phyloP scores from a whole-genome alignment of 2,329 filamentous ascomycete genomes.

The Bipolaris oryzae region DNA sequence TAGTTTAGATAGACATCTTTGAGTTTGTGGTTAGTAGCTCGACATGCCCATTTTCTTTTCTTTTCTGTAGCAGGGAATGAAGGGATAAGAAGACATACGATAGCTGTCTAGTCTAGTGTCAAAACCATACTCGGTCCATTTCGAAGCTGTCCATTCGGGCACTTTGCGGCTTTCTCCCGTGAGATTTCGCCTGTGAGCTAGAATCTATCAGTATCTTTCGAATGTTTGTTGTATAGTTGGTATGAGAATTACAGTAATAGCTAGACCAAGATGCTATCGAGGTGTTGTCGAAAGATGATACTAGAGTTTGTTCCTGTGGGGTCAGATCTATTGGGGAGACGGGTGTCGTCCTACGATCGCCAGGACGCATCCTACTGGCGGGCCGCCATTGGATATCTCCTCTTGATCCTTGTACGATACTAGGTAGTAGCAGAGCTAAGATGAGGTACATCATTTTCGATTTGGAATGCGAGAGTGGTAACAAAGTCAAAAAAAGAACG shows the following conservation, averaged over 20 bases:
- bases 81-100: slow-evolving; percentile 16
- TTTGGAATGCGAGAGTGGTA: not conserved
- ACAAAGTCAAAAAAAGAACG: not conserved
- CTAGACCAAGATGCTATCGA: slow-evolving; percentile 45
- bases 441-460: not conserved
- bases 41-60: not conserved
- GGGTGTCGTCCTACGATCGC: slow-evolving; percentile 3
- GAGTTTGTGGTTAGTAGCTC: not conserved
- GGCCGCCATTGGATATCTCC: slow-evolving; percentile 2
- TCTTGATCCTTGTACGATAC: not conserved
- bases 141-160: slow-evolving; percentile 47
- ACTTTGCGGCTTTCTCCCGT: slow-evolving; percentile 42
- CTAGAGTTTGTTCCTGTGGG: slow-evolving; percentile 43
- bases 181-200: slow-evolving; percentile 37
- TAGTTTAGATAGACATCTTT: slow-evolving; percentile 37
- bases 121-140: slow-evolving; percentile 41
- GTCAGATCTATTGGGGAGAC: slow-evolving; percentile 41
- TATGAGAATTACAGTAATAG: slow-evolving; percentile 36
- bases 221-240: not conserved
- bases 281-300: slow-evolving; percentile 49
- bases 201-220: not conserved
- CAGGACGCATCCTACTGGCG: no score
- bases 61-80: not conserved
- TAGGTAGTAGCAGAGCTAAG: not conserved
- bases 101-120: slow-evolving; percentile 42